Evolutionary conservation across 2,329 filamentous ascomycete species (phyloP).

Genomic region (Ophiocordyceps sinensis): DNA sequence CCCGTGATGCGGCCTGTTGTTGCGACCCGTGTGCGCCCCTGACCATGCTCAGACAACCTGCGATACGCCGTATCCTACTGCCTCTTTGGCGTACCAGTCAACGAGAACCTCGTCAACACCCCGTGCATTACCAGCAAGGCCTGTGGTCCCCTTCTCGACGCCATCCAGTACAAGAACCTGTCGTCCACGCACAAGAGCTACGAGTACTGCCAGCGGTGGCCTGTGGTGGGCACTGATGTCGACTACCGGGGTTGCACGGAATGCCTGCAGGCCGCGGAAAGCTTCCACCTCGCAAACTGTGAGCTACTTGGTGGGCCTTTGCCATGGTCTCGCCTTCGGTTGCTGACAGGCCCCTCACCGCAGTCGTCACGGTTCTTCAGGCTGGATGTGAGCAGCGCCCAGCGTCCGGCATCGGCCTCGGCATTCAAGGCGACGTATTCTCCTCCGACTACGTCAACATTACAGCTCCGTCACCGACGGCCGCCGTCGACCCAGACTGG

Average conservation of each 20-base stretch:
- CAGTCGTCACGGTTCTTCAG: slow-evolving; percentile 35
- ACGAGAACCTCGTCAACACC: slow-evolving; percentile 23
- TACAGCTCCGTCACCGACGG: slow-evolving; percentile 30
- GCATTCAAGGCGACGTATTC: slow-evolving; percentile 37
- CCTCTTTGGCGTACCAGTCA: slow-evolving; percentile 33
- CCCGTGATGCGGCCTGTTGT: background rate
- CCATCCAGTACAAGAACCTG: slow-evolving; percentile 35
- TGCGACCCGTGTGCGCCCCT: background rate
- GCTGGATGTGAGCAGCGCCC: slow-evolving; percentile 42
- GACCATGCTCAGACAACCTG: slow-evolving; percentile 35
- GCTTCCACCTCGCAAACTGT: slow-evolving; percentile 40
- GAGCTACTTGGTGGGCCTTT: slow-evolving; percentile 5
- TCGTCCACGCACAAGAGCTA: slow-evolving; percentile 28
- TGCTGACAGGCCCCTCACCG: slow-evolving; percentile 8
- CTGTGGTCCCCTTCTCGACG: slow-evolving; percentile 32
- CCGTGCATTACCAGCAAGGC: slow-evolving; percentile 42
- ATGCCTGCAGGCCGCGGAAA: slow-evolving; percentile 27
- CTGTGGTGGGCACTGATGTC: slow-evolving; percentile 17
- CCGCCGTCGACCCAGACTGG: slow-evolving; percentile 24
- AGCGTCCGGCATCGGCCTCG: slow-evolving; percentile 28
- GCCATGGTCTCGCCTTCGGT: background rate
- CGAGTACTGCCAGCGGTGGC: slow-evolving; percentile 40
- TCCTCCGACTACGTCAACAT: slow-evolving; percentile 31
- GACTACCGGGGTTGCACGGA: slow-evolving; percentile 26
- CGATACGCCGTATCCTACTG: slow-evolving; percentile 42